phyloP scores from a whole-genome alignment of 208 protist genomes.

The Trypanosoma caninum region DNA sequence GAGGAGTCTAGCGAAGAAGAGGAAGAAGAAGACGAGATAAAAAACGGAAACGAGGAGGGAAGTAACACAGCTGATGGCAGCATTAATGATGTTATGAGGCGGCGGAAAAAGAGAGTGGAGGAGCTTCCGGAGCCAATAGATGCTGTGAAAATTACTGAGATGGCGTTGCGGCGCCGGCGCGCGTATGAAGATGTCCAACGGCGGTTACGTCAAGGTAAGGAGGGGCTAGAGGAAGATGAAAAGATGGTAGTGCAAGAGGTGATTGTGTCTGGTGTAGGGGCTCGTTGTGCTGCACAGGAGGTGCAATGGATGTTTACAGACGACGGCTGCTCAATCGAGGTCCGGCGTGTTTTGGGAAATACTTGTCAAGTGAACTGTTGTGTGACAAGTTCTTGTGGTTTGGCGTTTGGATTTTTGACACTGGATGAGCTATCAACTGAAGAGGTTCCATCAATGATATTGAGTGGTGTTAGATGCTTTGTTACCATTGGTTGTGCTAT shows the following conservation, averaged over 20 bases:
- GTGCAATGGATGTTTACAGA: constrained; percentile 59
- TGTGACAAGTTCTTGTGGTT: constrained; percentile 22
- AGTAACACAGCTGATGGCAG: background rate
- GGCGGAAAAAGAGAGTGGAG: constrained; percentile 4
- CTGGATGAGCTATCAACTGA: constrained; percentile 1
- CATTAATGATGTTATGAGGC: background rate
- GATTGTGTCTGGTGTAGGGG: constrained; percentile 24
- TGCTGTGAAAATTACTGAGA: constrained; percentile 28
- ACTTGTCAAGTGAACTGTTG: constrained; percentile 44
- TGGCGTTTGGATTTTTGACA: constrained; percentile 49
- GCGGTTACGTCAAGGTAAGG: constrained; percentile 11
- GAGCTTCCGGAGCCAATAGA: constrained; percentile 40
- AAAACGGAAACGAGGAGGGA: constrained; percentile 2
- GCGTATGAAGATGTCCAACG: constrained; percentile 42
- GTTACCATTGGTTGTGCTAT: constrained; percentile 28
- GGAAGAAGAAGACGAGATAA: constrained; percentile 43
- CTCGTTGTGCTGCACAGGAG: constrained; percentile 41
- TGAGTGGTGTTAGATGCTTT: constrained; percentile 44
- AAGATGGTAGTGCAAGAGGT: constrained; percentile 35
- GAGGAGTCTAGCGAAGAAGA: constrained; percentile 44
- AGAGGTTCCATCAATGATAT: constrained; percentile 21
- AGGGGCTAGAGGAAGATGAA: too few relatives aligned
- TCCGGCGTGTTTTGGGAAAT: constrained; percentile 53
- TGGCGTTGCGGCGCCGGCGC: constrained; percentile 50
- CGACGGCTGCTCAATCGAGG: constrained; percentile 60